Evolutionary conservation across 2,329 filamentous ascomycete genomes (phyloP), one percentile per base, ranked within the genome.

Genomic region (Alternaria arborescens): DNA sequence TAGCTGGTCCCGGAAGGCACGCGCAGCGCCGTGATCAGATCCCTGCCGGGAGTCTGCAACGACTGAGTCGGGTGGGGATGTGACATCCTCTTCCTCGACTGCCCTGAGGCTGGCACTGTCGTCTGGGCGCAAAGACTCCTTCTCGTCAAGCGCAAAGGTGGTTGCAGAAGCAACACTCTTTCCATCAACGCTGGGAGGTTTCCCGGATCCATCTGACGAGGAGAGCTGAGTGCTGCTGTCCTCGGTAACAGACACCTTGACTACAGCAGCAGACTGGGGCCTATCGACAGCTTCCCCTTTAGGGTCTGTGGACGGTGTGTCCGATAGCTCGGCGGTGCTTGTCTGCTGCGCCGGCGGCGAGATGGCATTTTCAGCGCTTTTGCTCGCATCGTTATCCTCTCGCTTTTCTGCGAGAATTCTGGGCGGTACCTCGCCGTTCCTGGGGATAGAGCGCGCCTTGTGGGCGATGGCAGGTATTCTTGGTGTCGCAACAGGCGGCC

Each of bases 131-230:
- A 97, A 84, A 6, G 94, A 97, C 77, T 97, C 94, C 77, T 97
- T 97, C 79, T 98, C 94, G 72, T 98, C 94, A 75, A 97, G 83
- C n/a, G 92, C 93, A 80, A 97, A 97, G 0, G 94, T 97, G 5
- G 93, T 97, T 16, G 92, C 93, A 26, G 94, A 98, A 5, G 93
- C 93, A 71, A 96, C 92, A 77, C 94, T 97, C 81, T 97, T 97
- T 30, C 70, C 69, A 50, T 97, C 94, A 41, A 97, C 84, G 75
- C 93, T 97, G 36, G 92, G 91, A 52, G 92, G 92, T 79, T 97
- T 97, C 3, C 89, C 93, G 40, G 87, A 89, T 46, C 84, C 86
- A 66, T 82, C 86, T 16, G 86, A 88, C 16, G 82, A 83, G 18
- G 82, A 82, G 4, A 83, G 69, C 60, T 82, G 81, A 2, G 82